A percentile compares a stretch with the other conserved stretches of the same genome.
Evolutionary conservation across 306 rosid genomes (phyloP).

Genomic region (Medicago ruthenica): DNA sequence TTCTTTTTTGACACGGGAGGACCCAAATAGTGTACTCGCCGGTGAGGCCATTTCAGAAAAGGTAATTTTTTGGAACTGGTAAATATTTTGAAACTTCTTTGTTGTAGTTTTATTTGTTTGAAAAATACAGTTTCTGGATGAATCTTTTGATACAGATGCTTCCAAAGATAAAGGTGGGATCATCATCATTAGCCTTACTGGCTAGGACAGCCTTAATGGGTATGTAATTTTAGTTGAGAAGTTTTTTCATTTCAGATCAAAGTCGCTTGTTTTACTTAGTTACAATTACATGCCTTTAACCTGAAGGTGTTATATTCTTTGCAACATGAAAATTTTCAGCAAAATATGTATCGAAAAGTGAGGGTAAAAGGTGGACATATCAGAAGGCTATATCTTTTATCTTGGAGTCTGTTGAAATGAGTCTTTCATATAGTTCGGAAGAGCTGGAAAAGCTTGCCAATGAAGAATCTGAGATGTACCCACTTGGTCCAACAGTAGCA

Average conservation of each 20-base stretch:
- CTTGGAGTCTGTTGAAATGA: slow-evolving; percentile 82
- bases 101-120: slow-evolving; percentile 24
- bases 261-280: slow-evolving; percentile 28
- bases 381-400: slow-evolving; percentile 87
- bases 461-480: slow-evolving; percentile 82
- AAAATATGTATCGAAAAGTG: slow-evolving; percentile 84
- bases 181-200: slow-evolving; percentile 84
- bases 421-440: slow-evolving; percentile 68
- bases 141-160: slow-evolving; percentile 65
- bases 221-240: slow-evolving; percentile 51
- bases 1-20: slow-evolving; percentile 72
- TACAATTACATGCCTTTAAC: slow-evolving; percentile 35
- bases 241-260: slow-evolving; percentile 36
- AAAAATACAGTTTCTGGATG: slow-evolving; percentile 37
- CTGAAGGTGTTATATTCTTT: slow-evolving; percentile 40
- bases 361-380: slow-evolving; percentile 82
- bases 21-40: slow-evolving; percentile 66
- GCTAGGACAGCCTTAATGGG: slow-evolving; percentile 94
- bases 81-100: slow-evolving; percentile 1
- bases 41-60: slow-evolving; percentile 66
- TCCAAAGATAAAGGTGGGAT: slow-evolving; percentile 85
- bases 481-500: slow-evolving; percentile 95
- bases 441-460: slow-evolving; percentile 80
- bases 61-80: slow-evolving; percentile 50
- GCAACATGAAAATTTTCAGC: slow-evolving; percentile 62